These are phyloP conservation scores for Davidsoniella australis DNA, from an alignment of 2,329 filamentous ascomycete genomes.

Conservation along the genomic window DNA sequence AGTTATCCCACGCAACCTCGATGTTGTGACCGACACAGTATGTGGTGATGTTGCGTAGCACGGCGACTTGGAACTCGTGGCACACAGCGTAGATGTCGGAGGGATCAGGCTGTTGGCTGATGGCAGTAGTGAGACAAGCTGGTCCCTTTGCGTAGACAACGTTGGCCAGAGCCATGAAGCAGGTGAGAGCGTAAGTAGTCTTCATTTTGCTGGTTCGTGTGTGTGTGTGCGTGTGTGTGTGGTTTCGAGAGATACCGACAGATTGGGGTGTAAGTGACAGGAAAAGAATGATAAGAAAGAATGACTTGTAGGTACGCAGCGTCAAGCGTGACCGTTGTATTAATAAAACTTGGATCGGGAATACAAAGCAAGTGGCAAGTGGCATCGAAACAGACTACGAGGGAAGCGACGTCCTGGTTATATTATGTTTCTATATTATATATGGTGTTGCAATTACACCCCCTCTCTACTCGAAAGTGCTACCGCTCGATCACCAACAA, in stretches of 20 bases:
- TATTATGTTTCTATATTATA: too few species aligned
- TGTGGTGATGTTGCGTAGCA: constrained; percentile 13
- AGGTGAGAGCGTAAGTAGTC: constrained; percentile 8
- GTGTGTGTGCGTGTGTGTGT: too few species aligned
- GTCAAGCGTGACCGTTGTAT: constrained; percentile 8
- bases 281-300: neutral
- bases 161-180: constrained; percentile 7
- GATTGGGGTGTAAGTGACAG: neutral
- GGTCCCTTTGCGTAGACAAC: constrained; percentile 5
- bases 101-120: constrained; percentile 12
- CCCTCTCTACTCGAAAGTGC: too few species aligned
- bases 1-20: constrained; percentile 11
- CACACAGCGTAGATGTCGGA: constrained; percentile 11
- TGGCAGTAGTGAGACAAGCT: constrained; percentile 13
- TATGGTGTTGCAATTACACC: too few species aligned
- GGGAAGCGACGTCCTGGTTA: neutral
- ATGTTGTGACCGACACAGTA: constrained; percentile 6
- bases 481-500: too few species aligned
- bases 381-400: neutral
- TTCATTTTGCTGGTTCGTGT: constrained; percentile 3
- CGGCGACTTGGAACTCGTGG: constrained; percentile 9
- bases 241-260: neutral
- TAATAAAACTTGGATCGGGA: neutral
- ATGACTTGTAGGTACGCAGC: neutral
- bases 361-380: neutral